Evolutionary conservation across 768 basidiomycete genomes (phyloP), one percentile per base, ranked within the genome.

Genomic region (Infundibulicybe gibba): DNA sequence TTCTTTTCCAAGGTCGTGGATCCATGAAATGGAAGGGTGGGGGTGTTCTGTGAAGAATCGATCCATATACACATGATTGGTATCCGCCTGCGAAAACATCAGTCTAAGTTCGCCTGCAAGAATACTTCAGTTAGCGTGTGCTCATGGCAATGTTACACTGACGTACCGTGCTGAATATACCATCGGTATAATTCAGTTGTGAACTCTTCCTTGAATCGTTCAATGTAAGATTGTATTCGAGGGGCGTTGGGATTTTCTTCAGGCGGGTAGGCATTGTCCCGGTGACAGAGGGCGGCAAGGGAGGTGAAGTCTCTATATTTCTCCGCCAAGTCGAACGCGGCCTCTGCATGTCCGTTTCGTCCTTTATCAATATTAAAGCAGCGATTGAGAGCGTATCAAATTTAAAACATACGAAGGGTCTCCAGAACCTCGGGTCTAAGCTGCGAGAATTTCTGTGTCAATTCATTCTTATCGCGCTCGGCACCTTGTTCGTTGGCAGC

Each of bases 181-280:
- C 89, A 97, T 57, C 82, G 79, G 59, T 90, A 94, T n/a, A 97
- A 73, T 57, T 91, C 85, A n/a, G 76, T 81, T 0, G 93, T 87
- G 53, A 97, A 98, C 11, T 80, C 81, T 31, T 91, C 83, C 42
- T 85, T 80, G 66, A 87, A 95, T 56, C 74, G 76, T 39, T 87
- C 76, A 48, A 94, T 80, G 63, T 93, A 97, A 4, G 63, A 61
- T 55, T 84, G 77, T 14, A 93, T 84, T 15, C 82, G 72, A 19
- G 66, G 59, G 1, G 72, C 70, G 54, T 87, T 72, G 1, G 86
- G 83, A 55, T 88, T 90, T 34, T 78, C 68, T 41, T 83, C 64
- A 1, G 81, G 81, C 6, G 77, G 81, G 52, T 72, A 89, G 20
- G 83, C 81, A 35, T 65, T 69, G 6, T 81, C 80, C 44, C 76